Percentiles rank a stretch among this genome's conserved stretches.
These are phyloP conservation scores for Candida mesenterica DNA, from an alignment of 1,139 yeast species.

Conservation along the genomic window DNA sequence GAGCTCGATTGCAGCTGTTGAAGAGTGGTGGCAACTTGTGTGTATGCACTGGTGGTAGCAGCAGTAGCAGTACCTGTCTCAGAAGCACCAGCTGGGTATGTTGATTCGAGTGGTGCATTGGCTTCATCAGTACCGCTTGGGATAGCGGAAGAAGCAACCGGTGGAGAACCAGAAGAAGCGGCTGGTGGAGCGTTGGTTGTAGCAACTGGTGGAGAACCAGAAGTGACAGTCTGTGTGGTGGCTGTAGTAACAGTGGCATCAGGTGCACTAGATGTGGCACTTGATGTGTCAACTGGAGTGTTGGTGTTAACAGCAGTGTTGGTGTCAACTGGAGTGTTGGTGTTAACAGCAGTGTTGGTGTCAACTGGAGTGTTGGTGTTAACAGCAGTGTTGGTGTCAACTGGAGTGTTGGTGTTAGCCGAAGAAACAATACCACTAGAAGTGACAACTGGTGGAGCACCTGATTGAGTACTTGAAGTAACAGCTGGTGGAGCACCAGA, in stretches of 20 bases:
- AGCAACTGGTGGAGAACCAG: background rate
- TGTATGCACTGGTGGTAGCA: background rate
- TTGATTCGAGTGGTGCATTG: background rate
- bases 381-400: too few species aligned
- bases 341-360: too few species aligned
- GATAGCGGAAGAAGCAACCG: background rate
- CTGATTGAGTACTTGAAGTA: too few species aligned
- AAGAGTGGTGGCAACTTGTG: background rate
- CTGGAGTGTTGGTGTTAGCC: background rate
- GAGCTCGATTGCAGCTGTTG: constrained; percentile 3
- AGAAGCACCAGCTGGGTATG: background rate
- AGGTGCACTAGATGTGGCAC: too few species aligned
- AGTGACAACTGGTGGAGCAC: background rate
- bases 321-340: too few species aligned
- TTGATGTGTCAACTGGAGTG: too few species aligned
- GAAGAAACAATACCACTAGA: background rate
- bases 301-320: too few species aligned
- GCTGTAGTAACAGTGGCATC: too few species aligned
- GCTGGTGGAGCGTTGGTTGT: background rate
- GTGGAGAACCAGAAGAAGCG: background rate
- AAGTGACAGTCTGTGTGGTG: too few species aligned
- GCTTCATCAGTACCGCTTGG: background rate
- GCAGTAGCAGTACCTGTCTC: background rate
- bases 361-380: too few species aligned
- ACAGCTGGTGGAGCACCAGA: too few species aligned